Conservation (phyloP, 345 rosid genomes). For the Microcos paniculata region DNA sequence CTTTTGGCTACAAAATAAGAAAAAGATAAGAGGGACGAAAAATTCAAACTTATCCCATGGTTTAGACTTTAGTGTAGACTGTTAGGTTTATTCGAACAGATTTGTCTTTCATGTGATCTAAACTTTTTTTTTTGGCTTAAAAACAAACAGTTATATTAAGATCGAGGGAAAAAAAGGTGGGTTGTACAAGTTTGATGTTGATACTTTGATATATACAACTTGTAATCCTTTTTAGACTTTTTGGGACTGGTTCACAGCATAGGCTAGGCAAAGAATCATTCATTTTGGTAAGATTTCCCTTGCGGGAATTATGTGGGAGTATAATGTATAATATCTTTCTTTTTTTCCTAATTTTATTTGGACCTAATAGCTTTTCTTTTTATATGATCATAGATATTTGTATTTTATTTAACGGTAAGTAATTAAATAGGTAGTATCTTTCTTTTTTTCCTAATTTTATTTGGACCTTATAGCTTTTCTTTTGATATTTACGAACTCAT, state of each 20-base stretch:
- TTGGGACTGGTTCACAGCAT: neutral
- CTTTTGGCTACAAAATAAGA: neutral
- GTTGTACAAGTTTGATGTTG: neutral
- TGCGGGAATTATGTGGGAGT: neutral
- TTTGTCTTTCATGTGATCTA: neutral
- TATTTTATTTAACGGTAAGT: no score
- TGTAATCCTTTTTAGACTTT: neutral
- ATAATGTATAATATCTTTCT: no score
- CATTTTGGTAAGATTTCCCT: neutral
- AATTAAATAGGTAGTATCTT: no score
- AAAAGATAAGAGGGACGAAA: no score
- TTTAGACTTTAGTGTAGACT: constrained; percentile 13
- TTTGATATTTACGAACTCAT: no score
- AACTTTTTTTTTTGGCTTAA: neutral
- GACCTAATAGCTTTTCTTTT: no score
- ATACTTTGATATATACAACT: neutral
- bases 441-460: no score
- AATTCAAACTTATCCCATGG: constrained; percentile 10
- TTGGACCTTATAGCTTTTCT: neutral
- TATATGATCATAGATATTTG: no score
- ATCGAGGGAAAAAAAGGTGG: neutral
- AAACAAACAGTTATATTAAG: neutral
- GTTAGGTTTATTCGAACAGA: constrained; percentile 13
- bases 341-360: no score
- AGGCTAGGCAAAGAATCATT: neutral